These are phyloP conservation scores for Collariella sp. DNA, from an alignment of 495 filamentous ascomycete genomes.

Conservation along the genomic window DNA sequence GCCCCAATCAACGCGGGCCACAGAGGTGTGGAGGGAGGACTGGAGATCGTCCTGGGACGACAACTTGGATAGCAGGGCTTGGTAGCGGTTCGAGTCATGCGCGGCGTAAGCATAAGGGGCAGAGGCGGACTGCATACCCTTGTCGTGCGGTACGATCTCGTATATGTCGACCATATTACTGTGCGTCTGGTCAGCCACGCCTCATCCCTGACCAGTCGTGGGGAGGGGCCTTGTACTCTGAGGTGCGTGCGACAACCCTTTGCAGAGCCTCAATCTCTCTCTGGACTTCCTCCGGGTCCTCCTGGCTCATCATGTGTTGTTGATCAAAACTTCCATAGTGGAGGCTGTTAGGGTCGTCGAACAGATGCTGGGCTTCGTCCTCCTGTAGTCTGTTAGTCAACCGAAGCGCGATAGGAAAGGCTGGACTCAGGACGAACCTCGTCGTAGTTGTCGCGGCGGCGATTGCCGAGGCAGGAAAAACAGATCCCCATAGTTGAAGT, in stretches of 20 bases:
- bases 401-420: background rate
- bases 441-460: constrained; percentile 34
- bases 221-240: constrained; percentile 35
- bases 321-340: constrained; percentile 49
- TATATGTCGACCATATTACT: constrained; percentile 54
- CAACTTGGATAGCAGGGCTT: constrained; percentile 45
- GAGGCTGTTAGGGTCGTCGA: constrained; percentile 44
- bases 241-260: constrained; percentile 47
- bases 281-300: constrained; percentile 48
- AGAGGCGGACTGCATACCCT: constrained; percentile 20
- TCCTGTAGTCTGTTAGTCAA: constrained; percentile 29
- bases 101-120: constrained; percentile 31
- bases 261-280: constrained; percentile 51
- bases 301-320: constrained; percentile 40
- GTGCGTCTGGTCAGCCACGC: constrained; percentile 25
- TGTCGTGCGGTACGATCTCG: constrained; percentile 45
- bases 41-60: constrained; percentile 31
- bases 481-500: constrained; percentile 41
- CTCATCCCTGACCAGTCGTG: constrained; percentile 6
- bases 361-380: constrained; percentile 45
- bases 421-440: constrained; percentile 24
- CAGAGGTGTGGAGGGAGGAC: constrained; percentile 11
- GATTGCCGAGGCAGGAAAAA: constrained; percentile 38
- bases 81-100: constrained; percentile 44
- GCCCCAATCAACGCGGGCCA: constrained; percentile 39